Evolutionary conservation across 2,329 filamentous ascomycete genomes (phyloP).

Genomic region (Lachnum nothofagi): DNA sequence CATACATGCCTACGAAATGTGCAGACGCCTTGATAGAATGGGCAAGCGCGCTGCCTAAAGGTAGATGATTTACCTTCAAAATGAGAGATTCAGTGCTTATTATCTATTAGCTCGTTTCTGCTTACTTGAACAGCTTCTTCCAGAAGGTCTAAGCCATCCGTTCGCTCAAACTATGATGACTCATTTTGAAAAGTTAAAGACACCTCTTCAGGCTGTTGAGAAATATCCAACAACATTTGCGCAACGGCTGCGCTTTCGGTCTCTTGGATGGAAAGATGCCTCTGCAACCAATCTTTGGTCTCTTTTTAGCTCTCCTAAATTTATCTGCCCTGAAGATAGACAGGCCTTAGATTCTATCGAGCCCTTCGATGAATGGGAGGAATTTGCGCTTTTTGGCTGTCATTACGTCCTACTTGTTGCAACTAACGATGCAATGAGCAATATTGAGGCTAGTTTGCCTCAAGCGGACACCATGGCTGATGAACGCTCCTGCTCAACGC

Average conservation of each 20-base stretch:
- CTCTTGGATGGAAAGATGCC: constrained; percentile 62
- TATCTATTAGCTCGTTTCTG: constrained; percentile 67
- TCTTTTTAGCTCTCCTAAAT: constrained; percentile 67
- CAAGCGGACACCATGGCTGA: background rate
- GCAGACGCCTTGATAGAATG: constrained; percentile 73
- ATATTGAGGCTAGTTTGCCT: background rate
- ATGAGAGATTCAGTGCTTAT: constrained; percentile 4
- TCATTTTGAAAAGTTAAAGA: constrained; percentile 76
- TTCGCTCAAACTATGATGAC: constrained; percentile 82
- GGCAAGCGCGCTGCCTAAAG: constrained; percentile 65
- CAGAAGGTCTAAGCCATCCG: constrained; percentile 70
- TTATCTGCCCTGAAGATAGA: constrained; percentile 58
- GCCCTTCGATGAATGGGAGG: constrained; percentile 94
- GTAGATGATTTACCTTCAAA: constrained; percentile 39
- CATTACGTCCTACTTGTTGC: constrained; percentile 80
- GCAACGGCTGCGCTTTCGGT: constrained; percentile 63
- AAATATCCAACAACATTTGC: constrained; percentile 61
- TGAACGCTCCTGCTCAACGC: background rate
- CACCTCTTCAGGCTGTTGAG: constrained; percentile 68
- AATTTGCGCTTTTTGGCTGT: constrained; percentile 76
- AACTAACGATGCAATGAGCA: constrained; percentile 5
- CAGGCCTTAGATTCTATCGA: constrained; percentile 64
- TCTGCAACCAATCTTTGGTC: constrained; percentile 71
- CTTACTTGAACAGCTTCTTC: constrained; percentile 79
- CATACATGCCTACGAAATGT: constrained; percentile 74